phyloP scores from a whole-genome alignment of 1,284 basidiomycete species.

The Marasmius oreades region DNA sequence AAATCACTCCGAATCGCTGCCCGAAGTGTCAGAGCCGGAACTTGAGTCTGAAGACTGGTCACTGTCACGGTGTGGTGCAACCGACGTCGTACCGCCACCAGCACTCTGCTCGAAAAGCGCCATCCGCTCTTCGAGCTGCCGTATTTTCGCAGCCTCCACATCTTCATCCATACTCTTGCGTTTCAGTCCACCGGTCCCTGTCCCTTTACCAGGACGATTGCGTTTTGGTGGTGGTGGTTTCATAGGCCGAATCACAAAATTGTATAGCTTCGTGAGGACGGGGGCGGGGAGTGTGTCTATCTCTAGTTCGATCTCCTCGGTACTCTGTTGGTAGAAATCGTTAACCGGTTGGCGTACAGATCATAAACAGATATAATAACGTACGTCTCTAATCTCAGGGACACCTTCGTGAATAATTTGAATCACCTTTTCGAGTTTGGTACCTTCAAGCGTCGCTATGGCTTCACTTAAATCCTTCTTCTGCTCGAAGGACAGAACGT shows the following conservation, averaged over 20 bases:
- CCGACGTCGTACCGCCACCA: constrained; percentile 32
- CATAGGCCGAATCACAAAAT: constrained; percentile 82
- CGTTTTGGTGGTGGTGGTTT: constrained; percentile 59
- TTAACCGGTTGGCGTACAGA: constrained; percentile 13
- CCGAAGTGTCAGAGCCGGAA: constrained; percentile 72
- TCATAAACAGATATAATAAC: constrained; percentile 30
- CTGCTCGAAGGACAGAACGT: constrained; percentile 86
- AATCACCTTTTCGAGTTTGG: constrained; percentile 81
- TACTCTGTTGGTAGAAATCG: constrained; percentile 58
- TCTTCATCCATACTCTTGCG: constrained; percentile 92
- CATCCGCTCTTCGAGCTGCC: constrained; percentile 80
- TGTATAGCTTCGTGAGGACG: constrained; percentile 89
- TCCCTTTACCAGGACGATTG: constrained; percentile 67
- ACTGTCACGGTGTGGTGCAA: constrained; percentile 46
- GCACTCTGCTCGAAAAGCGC: constrained; percentile 64
- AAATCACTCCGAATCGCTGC: constrained; percentile 75
- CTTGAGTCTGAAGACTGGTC: constrained; percentile 77
- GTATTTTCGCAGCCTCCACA: constrained; percentile 86
- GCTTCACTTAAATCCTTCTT: constrained; percentile 96
- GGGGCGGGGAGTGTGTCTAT: constrained; percentile 84
- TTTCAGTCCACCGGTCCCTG: constrained; percentile 82
- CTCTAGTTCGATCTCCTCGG: constrained; percentile 95
- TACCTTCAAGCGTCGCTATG: constrained; percentile 76
- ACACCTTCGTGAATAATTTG: constrained; percentile 90
- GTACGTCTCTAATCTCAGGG: constrained; percentile 83